Percentiles rank a stretch among this genome's conserved stretches.
Conservation (phyloP, 441 rosid genomes). For the Sinapis alba region DNA sequence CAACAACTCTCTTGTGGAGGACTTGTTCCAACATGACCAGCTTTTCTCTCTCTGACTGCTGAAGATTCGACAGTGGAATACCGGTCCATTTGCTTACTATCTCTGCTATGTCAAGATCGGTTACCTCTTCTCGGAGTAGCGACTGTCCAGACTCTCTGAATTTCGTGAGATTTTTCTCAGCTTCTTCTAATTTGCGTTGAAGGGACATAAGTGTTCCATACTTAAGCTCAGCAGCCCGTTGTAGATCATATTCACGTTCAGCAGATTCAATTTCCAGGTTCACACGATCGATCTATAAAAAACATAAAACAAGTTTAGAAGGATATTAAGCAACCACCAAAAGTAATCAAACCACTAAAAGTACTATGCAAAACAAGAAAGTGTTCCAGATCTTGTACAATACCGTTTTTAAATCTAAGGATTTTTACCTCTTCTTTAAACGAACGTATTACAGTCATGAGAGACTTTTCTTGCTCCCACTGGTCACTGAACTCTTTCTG, state of each 20-base stretch:
- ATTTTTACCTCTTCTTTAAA: constrained; percentile 82
- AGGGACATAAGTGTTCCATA: constrained; percentile 86
- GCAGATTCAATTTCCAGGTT: constrained; percentile 92
- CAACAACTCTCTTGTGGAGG: constrained; percentile 83
- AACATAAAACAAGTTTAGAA: background rate
- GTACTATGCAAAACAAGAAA: background rate
- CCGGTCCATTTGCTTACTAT: constrained; percentile 40
- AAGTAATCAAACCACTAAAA: background rate
- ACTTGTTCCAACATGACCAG: constrained; percentile 59
- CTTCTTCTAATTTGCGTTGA: constrained; percentile 80
- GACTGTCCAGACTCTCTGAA: constrained; percentile 73
- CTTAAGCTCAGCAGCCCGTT: constrained; percentile 86
- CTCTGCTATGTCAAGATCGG: constrained; percentile 49
- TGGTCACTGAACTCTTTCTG: constrained; percentile 76
- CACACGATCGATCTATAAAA: constrained; percentile 51
- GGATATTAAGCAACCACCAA: background rate
- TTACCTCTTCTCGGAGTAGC: constrained; percentile 83
- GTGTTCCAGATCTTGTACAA: background rate
- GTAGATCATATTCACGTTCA: constrained; percentile 80
- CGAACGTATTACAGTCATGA: constrained; percentile 65
- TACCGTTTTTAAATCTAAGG: background rate
- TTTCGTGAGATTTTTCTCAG: constrained; percentile 69
- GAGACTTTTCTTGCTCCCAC: constrained; percentile 76
- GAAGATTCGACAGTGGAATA: constrained; percentile 38
- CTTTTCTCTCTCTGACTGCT: constrained; percentile 39